Evolutionary conservation across 805 yeast genomes (phyloP).

Genomic region (Ogataea corticis): DNA sequence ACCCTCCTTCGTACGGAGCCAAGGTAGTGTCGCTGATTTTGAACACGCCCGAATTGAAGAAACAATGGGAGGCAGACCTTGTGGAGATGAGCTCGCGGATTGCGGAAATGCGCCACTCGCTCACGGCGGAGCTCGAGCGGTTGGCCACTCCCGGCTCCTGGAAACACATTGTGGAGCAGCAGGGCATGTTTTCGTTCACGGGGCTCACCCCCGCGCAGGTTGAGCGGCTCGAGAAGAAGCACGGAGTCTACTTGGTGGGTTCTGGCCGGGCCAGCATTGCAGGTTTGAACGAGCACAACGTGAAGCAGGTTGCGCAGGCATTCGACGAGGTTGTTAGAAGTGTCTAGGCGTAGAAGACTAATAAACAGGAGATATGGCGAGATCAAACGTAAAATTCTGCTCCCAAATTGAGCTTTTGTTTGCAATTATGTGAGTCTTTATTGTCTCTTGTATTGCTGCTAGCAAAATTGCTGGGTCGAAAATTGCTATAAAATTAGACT

Average conservation of each 20-base stretch:
- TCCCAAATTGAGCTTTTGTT: too few relatives aligned
- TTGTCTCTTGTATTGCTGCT: too few relatives aligned
- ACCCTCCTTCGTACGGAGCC: constrained; percentile 96
- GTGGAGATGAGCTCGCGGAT: constrained; percentile 86
- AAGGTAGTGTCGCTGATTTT: constrained; percentile 80
- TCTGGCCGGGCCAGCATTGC: constrained; percentile 94
- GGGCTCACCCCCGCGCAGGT: constrained; percentile 81
- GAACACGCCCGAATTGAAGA: constrained; percentile 60
- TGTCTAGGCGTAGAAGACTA: not conserved
- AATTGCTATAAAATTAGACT: not conserved
- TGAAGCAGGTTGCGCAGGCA: constrained; percentile 74
- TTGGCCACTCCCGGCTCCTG: constrained; percentile 86
- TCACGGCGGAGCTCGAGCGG: constrained; percentile 58
- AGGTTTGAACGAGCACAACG: constrained; percentile 80
- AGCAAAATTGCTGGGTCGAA: not conserved
- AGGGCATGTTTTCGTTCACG: constrained; percentile 96
- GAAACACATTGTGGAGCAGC: constrained; percentile 88
- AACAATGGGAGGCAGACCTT: constrained; percentile 84
- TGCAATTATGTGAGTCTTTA: too few relatives aligned
- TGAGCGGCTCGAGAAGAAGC: constrained; percentile 68
- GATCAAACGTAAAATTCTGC: not conserved
- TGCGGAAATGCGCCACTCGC: constrained; percentile 68
- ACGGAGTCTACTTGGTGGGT: constrained; percentile 76
- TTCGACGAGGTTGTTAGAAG: constrained; percentile 71
- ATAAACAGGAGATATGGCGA: not conserved